These are phyloP conservation scores for Tagetes patula DNA, from an alignment of 129 eudicot genomes.

Conservation along the genomic window DNA sequence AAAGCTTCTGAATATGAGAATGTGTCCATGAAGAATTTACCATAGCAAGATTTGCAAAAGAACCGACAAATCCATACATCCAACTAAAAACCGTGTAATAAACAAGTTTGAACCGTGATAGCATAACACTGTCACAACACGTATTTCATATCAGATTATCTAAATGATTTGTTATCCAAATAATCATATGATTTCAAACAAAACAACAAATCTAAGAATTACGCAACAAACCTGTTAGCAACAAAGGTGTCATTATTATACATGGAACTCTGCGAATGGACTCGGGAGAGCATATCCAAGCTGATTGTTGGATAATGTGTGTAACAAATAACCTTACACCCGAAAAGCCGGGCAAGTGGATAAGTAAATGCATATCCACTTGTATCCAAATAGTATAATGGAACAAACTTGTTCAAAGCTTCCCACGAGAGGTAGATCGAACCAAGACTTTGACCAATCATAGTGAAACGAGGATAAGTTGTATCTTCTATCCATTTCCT, in stretches of 20 bases:
- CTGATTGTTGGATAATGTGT: slow-evolving; percentile 98
- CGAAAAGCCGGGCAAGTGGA: slow-evolving; percentile 84
- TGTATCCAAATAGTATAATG: slow-evolving; percentile 77
- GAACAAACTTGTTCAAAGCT: slow-evolving; percentile 79
- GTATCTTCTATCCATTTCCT: slow-evolving; percentile 94
- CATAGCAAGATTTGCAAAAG: slow-evolving; percentile 86
- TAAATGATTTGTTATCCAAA: background rate
- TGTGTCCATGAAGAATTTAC: slow-evolving; percentile 97
- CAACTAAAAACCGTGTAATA: slow-evolving; percentile 82
- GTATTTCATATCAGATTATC: slow-evolving; percentile 1
- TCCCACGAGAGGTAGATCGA: slow-evolving; percentile 87
- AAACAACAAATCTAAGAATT: slow-evolving; percentile 10
- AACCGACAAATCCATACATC: slow-evolving; percentile 94
- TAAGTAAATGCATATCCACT: slow-evolving; percentile 97
- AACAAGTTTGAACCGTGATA: slow-evolving; percentile 73
- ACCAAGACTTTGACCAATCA: slow-evolving; percentile 98
- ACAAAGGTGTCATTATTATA: slow-evolving; percentile 75
- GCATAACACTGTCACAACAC: slow-evolving; percentile 51
- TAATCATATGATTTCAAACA: background rate
- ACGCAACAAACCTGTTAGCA: slow-evolving; percentile 70
- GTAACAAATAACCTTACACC: slow-evolving; percentile 93
- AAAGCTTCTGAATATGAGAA: slow-evolving; percentile 79
- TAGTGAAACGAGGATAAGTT: slow-evolving; percentile 91
- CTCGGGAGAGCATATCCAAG: slow-evolving; percentile 93
- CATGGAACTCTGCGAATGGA: slow-evolving; percentile 69